These are phyloP conservation scores for Pestalotiopsis sp. DNA, from an alignment of 2,329 filamentous ascomycete species.

Conservation along the genomic window DNA sequence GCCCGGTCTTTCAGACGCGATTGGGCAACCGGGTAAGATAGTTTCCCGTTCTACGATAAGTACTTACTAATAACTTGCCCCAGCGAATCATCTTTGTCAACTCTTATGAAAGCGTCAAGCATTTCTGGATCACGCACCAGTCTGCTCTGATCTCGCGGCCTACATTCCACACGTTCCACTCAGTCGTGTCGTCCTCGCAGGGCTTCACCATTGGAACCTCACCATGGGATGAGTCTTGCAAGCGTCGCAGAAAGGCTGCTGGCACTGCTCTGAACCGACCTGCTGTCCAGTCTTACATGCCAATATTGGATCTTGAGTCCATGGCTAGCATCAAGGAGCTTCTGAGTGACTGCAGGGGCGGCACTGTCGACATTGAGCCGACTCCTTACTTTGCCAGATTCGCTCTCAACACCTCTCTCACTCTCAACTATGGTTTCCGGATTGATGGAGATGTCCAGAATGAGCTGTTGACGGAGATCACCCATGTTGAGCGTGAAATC, in stretches of 20 bases:
- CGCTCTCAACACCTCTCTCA: constrained; percentile 62
- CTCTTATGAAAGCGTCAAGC: constrained; percentile 51
- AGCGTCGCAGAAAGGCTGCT: constrained; percentile 65
- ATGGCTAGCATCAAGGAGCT: constrained; percentile 65
- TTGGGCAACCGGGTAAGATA: constrained; percentile 6
- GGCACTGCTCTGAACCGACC: constrained; percentile 68
- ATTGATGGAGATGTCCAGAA: constrained; percentile 60
- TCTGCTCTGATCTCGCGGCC: constrained; percentile 58
- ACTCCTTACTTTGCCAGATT: constrained; percentile 71
- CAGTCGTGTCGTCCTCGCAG: constrained; percentile 64
- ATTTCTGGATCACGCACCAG: constrained; percentile 53
- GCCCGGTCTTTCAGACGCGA: constrained; percentile 8
- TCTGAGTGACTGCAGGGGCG: constrained; percentile 57
- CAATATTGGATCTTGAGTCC: constrained; percentile 64
- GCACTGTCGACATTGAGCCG: constrained; percentile 58
- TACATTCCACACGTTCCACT: constrained; percentile 63
- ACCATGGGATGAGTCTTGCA: constrained; percentile 66
- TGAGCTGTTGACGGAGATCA: constrained; percentile 63
- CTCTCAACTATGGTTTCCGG: constrained; percentile 67
- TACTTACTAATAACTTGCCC: not conserved
- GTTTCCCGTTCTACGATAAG: not conserved
- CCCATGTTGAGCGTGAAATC: constrained; percentile 63
- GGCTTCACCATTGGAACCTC: constrained; percentile 71
- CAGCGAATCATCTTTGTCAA: constrained; percentile 40
- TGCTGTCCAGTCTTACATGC: constrained; percentile 63